A percentile compares a stretch with the other conserved stretches of the same genome.
phyloP scores from a whole-genome alignment of 208 protist genomes.

The Borovskyia barvae region DNA sequence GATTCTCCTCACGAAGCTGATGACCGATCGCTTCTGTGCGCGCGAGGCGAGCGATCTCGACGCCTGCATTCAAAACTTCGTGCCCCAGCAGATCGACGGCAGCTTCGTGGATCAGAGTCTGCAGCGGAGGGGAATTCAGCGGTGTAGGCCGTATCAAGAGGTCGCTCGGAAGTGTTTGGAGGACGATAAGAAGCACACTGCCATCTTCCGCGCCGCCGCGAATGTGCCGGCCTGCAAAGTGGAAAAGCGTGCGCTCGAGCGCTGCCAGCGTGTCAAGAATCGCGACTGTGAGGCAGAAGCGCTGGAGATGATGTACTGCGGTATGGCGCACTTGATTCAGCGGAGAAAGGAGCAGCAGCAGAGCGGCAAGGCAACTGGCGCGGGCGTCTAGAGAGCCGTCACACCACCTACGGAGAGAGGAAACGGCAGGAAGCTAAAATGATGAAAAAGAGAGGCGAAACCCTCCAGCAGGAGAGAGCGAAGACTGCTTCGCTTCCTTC shows the following conservation, averaged over 20 bases:
- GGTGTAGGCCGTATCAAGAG: slow-evolving; percentile 77
- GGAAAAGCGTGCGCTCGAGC: slow-evolving; percentile 47
- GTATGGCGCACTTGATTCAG: slow-evolving; percentile 80
- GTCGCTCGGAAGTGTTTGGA: slow-evolving; percentile 61
- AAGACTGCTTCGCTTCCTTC: too few relatives aligned
- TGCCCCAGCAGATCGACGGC: slow-evolving; percentile 64
- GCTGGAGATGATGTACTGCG: slow-evolving; percentile 80
- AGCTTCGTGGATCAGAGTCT: slow-evolving; percentile 84
- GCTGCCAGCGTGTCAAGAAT: slow-evolving; percentile 45
- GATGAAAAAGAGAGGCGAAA: too few relatives aligned
- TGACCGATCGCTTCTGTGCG: slow-evolving; percentile 79
- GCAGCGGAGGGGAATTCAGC: slow-evolving; percentile 63
- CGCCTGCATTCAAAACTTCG: slow-evolving; percentile 87
- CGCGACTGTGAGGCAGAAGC: slow-evolving; percentile 79
- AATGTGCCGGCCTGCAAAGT: slow-evolving; percentile 59
- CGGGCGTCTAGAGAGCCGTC: too few relatives aligned
- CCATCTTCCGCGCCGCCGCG: slow-evolving; percentile 67
- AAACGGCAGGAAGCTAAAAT: too few relatives aligned
- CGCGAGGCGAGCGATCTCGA: slow-evolving; percentile 69
- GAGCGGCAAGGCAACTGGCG: too few relatives aligned
- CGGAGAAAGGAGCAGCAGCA: slow-evolving; percentile 45
- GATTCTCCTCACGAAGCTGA: slow-evolving; percentile 82
- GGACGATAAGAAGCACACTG: slow-evolving; percentile 78
- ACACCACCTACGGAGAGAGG: too few relatives aligned
- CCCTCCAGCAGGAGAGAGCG: too few relatives aligned